phyloP scores from a whole-genome alignment of 768 basidiomycete genomes.

The Auricularia heimuer region DNA sequence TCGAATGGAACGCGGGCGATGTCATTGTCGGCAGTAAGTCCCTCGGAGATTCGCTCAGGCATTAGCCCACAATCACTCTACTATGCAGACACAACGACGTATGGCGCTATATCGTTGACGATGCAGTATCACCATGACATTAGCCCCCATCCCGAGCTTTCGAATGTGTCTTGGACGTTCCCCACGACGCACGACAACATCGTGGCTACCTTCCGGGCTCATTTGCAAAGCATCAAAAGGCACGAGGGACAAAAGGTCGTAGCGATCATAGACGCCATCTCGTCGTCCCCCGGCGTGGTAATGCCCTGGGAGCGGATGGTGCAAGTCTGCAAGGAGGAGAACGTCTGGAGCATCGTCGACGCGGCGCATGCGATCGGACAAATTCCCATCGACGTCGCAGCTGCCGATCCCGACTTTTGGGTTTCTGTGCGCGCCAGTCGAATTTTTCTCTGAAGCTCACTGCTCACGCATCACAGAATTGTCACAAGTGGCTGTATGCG shows the following conservation, averaged over 20 bases:
- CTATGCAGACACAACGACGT: constrained; percentile 43
- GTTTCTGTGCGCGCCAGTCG: constrained; percentile 41
- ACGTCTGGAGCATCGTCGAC: constrained; percentile 61
- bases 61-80: not conserved
- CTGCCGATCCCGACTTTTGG: constrained; percentile 64
- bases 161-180: constrained; percentile 41
- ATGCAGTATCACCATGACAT: constrained; percentile 46
- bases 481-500: constrained; percentile 76
- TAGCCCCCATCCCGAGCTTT: constrained; percentile 41
- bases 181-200: constrained; percentile 50
- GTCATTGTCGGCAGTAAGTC: constrained; percentile 48
- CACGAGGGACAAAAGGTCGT: constrained; percentile 38
- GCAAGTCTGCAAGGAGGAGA: constrained; percentile 49
- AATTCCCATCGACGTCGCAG: constrained; percentile 44
- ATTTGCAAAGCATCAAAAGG: constrained; percentile 24
- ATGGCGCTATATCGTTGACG: constrained; percentile 42
- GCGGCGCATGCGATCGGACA: constrained; percentile 75
- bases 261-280: constrained; percentile 60
- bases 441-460: not conserved
- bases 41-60: not conserved
- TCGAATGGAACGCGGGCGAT: constrained; percentile 60
- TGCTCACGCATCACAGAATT: constrained; percentile 42
- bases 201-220: constrained; percentile 35
- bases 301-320: constrained; percentile 69
- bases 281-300: constrained; percentile 47